Base-by-base conservation (phyloP, 306 rosid genomes). In the Prunus salicina region DNA sequence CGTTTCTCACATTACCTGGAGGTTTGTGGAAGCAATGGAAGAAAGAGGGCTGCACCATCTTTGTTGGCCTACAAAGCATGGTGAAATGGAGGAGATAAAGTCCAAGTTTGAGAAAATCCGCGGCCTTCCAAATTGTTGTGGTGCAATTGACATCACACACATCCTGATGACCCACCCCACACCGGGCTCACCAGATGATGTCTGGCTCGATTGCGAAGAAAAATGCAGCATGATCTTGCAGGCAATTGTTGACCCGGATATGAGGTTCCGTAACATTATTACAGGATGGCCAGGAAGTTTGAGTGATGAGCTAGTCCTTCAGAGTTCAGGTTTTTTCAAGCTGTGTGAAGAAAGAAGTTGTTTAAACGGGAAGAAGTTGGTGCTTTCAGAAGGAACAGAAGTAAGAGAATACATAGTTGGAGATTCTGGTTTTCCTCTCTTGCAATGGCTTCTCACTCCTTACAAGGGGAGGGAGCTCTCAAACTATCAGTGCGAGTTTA, bases 221-320 rank as follows among this genome's bases (percentile, higher is more conserved):
- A 93, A 93, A 78, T 87, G 97, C 85, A 93, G 98, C 90, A 93
- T 93, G 97, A 64, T 83, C 69, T 74, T 93, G 84, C 98, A 88
- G 84, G 98, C 90, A 78, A 80, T 93, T 13, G 97, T 93, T 67
- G 98, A 93, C 76, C 88, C 96, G 0, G 86, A 87, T 69, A 73
- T 90, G 90, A 89, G 92, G 85, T 89, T 93, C 82, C 85, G 88
- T 14, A 90, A 88, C 85, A 76, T 93, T 79, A 81, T 91, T 69
- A 76, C 92, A 4, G 97, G 98, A 56, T 93, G 98, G 96, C 98
- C 98, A 1, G 97, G 98, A 80, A 93, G 96, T 75, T 28, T 91
- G 73, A 86, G 87, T 13, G 97, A 93, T 47, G 83, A 81, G 19
- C 45, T 57, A n/a, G 88, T 88, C 56, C 93, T 93, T 20, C 75